phyloP scores from a whole-genome alignment of 2,329 filamentous ascomycete species.

The Hymenoscyphus scutula region DNA sequence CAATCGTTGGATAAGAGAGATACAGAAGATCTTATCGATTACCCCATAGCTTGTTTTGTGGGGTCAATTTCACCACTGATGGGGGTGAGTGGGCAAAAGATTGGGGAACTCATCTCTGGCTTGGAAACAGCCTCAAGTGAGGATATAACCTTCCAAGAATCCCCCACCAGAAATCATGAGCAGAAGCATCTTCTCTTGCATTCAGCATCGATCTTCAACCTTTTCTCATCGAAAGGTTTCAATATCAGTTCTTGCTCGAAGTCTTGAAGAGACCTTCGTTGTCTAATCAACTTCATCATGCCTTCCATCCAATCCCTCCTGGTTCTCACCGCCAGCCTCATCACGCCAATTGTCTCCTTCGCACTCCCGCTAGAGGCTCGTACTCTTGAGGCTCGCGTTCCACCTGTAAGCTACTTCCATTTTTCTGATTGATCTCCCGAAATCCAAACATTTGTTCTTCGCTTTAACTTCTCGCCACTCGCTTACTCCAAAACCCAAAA shows the following conservation, averaged over 20 bases:
- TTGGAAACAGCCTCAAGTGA: slow-evolving; percentile 9
- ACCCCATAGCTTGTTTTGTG: neutral
- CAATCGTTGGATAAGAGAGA: slow-evolving; percentile 14
- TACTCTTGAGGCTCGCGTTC: neutral
- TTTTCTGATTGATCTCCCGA: neutral
- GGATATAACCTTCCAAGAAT: slow-evolving; percentile 1
- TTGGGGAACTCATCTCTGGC: neutral
- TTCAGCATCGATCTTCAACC: neutral
- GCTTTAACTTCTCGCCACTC: neutral
- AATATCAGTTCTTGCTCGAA: slow-evolving; percentile 2
- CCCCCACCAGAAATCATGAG: neutral
- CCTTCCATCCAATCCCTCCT: slow-evolving; percentile 5
- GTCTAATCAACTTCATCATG: slow-evolving; percentile 9
- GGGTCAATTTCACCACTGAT: neutral
- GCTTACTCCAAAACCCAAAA: neutral
- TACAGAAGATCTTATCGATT: slow-evolving; percentile 11
- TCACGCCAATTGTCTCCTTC: neutral
- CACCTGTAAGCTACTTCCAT: neutral
- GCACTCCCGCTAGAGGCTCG: slow-evolving; percentile 6
- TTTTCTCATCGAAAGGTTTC: neutral
- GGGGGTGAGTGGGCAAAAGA: neutral
- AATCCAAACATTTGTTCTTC: neutral
- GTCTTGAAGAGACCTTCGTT: neutral
- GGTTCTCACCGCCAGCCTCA: neutral
- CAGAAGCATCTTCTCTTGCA: slow-evolving; percentile 6